phyloP scores from a whole-genome alignment of 257 asterid species.

The Fraxinus excelsior region DNA sequence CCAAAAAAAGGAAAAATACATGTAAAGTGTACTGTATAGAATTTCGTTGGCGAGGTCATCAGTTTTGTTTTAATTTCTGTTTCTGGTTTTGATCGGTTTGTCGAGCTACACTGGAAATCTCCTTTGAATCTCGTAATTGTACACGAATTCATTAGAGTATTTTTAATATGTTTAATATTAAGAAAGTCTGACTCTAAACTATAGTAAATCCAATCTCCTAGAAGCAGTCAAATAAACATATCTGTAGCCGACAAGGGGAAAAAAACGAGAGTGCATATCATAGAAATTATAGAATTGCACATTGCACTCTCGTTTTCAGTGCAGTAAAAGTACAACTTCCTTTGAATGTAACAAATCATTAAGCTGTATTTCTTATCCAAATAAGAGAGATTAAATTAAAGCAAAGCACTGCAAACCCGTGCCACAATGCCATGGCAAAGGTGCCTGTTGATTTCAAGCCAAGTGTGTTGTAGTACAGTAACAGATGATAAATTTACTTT shows the following conservation, averaged over 20 bases:
- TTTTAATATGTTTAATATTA: too few species aligned
- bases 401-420: neutral
- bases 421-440: neutral
- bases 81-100: neutral
- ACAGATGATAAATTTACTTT: neutral
- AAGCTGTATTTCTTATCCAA: too few species aligned
- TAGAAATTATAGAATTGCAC: too few species aligned
- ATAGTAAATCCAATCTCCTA: too few species aligned
- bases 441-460: neutral
- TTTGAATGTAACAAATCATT: too few species aligned
- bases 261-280: too few species aligned
- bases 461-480: neutral
- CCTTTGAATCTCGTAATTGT: neutral
- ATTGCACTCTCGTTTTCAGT: too few species aligned
- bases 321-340: too few species aligned
- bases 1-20: neutral
- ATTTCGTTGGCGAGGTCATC: neutral
- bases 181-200: too few species aligned
- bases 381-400: too few species aligned
- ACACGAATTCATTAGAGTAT: neutral
- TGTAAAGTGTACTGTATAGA: neutral
- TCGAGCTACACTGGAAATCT: constrained; percentile 5
- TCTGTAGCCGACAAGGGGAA: too few species aligned
- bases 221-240: too few species aligned
- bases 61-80: constrained; percentile 11